Evolutionary conservation across 345 rosid genomes (phyloP), one percentile per base, ranked within the genome.

Genomic region (Diplotaxis tenuifolia): DNA sequence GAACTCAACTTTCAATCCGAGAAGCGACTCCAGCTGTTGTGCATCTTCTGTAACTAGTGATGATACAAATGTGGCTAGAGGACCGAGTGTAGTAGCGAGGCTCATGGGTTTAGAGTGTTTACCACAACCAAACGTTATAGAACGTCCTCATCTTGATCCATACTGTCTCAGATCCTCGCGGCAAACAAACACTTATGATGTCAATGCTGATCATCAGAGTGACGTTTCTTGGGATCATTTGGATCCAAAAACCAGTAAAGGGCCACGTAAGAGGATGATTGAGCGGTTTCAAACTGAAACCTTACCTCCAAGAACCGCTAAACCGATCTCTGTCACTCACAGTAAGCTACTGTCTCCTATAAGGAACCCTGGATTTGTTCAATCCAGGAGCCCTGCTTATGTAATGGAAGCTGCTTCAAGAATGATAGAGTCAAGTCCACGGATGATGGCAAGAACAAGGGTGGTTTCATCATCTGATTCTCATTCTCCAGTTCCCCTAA

Each of bases 341-440:
- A 94, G 86, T 74, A 95, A 89, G 79, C 96, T 95, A 64, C 67
- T 95, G 71, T 95, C 99, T 72, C 99, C 99, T 36, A 95, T 95
- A 42, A 95, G 93, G 83, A 88, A 89, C 75, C 98, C 90, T 58
- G 89, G 93, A 47, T 90, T 82, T 70, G 73, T 95, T 64, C 96
- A 87, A 67, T 74, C 91, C 32, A 85, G 83, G 85, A 87, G 86
- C 79, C 89, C 97, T 74, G 97, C 89, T 74, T 87, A 82, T 82
- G 87, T 95, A 40, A 95, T 95, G 99, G 99, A 95, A 86, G 97
- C 92, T 3, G 99, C 99, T 65, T 88, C 96, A 55, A 86, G 80
- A 71, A 90, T 92, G 65, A 84, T 95, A 0, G 96, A 87, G 60
- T 77, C 92, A 22, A 86, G 76, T 82, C 98, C 55, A 58, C 75